A percentile compares a stretch with the other conserved stretches of the same genome.
phyloP scores from a whole-genome alignment of 345 rosid genomes.

The Sonneratia caseolaris region DNA sequence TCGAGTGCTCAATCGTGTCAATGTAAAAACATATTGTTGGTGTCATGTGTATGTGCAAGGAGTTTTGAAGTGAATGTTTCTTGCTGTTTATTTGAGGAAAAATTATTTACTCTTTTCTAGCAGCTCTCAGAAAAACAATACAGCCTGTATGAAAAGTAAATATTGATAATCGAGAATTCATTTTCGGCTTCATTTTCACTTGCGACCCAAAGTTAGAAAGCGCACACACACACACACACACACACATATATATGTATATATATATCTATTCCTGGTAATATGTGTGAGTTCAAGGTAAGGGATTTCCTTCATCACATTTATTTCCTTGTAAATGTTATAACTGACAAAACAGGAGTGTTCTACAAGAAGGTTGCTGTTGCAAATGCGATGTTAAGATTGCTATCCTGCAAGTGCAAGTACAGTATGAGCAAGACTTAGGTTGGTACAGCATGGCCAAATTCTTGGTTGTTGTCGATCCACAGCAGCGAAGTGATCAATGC shows the following conservation, averaged over 20 bases:
- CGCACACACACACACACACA: no score
- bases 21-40: background rate
- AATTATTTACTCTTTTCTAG: no score
- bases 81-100: no score
- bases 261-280: background rate
- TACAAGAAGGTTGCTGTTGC: background rate
- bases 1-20: background rate
- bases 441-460: constrained; percentile 36
- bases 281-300: background rate
- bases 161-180: no score
- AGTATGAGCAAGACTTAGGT: constrained; percentile 25
- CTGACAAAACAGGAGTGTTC: background rate
- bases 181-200: background rate
- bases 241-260: no score
- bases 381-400: background rate
- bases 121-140: no score
- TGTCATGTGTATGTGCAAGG: background rate
- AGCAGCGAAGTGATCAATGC: constrained; percentile 8
- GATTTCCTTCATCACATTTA: background rate
- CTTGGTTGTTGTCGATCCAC: no score
- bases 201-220: background rate
- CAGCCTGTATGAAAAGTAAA: no score
- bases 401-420: background rate
- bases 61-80: no score
- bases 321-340: background rate